These are phyloP conservation scores for Aspergillus sp. DNA, from an alignment of 2,329 filamentous ascomycete species.

Conservation along the genomic window DNA sequence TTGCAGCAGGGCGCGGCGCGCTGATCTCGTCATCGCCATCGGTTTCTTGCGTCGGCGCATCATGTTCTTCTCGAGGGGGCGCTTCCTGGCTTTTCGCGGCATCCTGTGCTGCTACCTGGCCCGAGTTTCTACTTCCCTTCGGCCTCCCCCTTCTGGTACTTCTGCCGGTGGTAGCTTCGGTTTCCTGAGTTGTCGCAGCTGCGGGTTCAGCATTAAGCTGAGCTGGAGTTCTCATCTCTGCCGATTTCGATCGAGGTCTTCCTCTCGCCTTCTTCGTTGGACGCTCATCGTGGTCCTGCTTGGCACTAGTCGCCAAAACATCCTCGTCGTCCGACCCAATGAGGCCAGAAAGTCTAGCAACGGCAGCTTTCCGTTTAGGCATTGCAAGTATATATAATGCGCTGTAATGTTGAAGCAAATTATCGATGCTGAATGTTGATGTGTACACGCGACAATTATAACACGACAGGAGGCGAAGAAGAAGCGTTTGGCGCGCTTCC, in stretches of 20 bases:
- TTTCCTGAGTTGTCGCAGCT: constrained; percentile 25
- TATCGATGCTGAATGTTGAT: neutral
- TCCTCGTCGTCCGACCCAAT: constrained; percentile 54
- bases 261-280: constrained; percentile 44
- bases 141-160: constrained; percentile 36
- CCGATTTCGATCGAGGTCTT: constrained; percentile 49
- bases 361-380: constrained; percentile 47
- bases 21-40: constrained; percentile 34
- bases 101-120: constrained; percentile 30
- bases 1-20: constrained; percentile 20
- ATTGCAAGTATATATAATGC: constrained; percentile 28
- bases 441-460: constrained; percentile 8
- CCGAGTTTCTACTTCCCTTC: constrained; percentile 34
- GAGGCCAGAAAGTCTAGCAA: constrained; percentile 49
- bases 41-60: constrained; percentile 34
- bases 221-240: constrained; percentile 38
- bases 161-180: constrained; percentile 27
- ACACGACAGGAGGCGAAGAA: neutral
- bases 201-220: constrained; percentile 35
- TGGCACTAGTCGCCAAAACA: constrained; percentile 34
- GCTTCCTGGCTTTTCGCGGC: constrained; percentile 48
- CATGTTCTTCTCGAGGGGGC: constrained; percentile 40
- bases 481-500: constrained; percentile 13
- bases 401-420: neutral
- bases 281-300: constrained; percentile 37